phyloP scores from a whole-genome alignment of 2,329 filamentous ascomycete genomes.

The Mariannaea sp. region DNA sequence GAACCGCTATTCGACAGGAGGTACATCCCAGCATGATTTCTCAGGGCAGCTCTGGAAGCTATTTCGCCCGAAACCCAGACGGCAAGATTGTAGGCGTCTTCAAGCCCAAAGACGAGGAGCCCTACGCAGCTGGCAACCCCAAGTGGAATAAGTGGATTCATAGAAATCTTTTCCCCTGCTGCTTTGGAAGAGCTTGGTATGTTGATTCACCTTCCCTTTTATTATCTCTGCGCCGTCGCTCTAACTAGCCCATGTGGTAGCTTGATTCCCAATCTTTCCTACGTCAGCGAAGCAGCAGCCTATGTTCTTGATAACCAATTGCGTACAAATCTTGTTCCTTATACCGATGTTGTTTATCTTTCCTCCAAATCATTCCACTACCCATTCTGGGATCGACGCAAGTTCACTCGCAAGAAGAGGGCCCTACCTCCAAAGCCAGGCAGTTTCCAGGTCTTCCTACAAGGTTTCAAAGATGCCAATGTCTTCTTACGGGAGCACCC shows the following conservation, averaged over 20 bases:
- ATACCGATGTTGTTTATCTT: slow-evolving; percentile 91
- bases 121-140: slow-evolving; percentile 93
- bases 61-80: slow-evolving; percentile 89
- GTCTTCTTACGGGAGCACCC: slow-evolving; percentile 93
- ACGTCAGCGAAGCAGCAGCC: slow-evolving; percentile 95
- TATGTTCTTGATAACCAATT: slow-evolving; percentile 93
- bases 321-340: slow-evolving; percentile 89
- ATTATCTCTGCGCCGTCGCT: background rate
- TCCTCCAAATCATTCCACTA: slow-evolving; percentile 98
- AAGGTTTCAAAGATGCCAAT: slow-evolving; percentile 96
- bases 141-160: slow-evolving; percentile 99
- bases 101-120: slow-evolving; percentile 98
- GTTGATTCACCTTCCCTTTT: slow-evolving; percentile 32
- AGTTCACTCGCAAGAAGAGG: slow-evolving; percentile 85
- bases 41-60: slow-evolving; percentile 96
- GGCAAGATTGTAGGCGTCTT: slow-evolving; percentile 98
- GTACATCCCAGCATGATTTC: slow-evolving; percentile 95
- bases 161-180: slow-evolving; percentile 94
- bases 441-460: slow-evolving; percentile 96
- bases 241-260: slow-evolving; percentile 43
- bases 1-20: slow-evolving; percentile 84
- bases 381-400: slow-evolving; percentile 93
- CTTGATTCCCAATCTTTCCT: slow-evolving; percentile 95
- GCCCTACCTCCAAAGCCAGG: slow-evolving; percentile 86
- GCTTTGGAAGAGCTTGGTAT: slow-evolving; percentile 88